These are phyloP conservation scores for Starmera quercuum DNA, from an alignment of 805 yeast species.

Conservation along the genomic window DNA sequence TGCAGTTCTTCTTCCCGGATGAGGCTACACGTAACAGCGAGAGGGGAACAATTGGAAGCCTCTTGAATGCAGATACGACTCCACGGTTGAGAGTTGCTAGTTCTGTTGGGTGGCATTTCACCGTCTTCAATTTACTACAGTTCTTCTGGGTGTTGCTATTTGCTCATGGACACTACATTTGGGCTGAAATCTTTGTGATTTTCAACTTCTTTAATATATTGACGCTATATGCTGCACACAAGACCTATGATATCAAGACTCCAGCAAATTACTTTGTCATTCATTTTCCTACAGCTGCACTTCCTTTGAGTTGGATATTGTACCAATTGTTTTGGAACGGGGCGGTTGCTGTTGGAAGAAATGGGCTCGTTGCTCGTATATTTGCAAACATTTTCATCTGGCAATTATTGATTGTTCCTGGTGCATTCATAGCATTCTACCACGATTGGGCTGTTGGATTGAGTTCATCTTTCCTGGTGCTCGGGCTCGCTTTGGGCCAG, in stretches of 20 bases:
- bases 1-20: constrained; percentile 33
- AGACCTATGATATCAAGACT: constrained; percentile 50
- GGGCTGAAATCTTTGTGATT: constrained; percentile 50
- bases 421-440: constrained; percentile 44
- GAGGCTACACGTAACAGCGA: constrained; percentile 6
- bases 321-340: constrained; percentile 82
- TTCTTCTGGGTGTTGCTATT: constrained; percentile 62
- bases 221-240: constrained; percentile 42
- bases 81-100: constrained; percentile 15
- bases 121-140: constrained; percentile 49
- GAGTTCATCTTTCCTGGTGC: constrained; percentile 45
- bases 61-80: constrained; percentile 7
- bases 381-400: constrained; percentile 70
- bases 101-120: constrained; percentile 53
- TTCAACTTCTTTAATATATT: constrained; percentile 54
- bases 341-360: constrained; percentile 49
- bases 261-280: constrained; percentile 44
- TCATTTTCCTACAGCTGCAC: constrained; percentile 59
- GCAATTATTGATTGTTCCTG: constrained; percentile 67
- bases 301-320: constrained; percentile 70
- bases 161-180: constrained; percentile 47
- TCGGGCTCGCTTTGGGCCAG: constrained; percentile 69
- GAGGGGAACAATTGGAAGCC: constrained; percentile 7
- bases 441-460: constrained; percentile 70
- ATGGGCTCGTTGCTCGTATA: constrained; percentile 51